phyloP scores from a whole-genome alignment of 805 yeast species.

The Ogataea henricii region DNA sequence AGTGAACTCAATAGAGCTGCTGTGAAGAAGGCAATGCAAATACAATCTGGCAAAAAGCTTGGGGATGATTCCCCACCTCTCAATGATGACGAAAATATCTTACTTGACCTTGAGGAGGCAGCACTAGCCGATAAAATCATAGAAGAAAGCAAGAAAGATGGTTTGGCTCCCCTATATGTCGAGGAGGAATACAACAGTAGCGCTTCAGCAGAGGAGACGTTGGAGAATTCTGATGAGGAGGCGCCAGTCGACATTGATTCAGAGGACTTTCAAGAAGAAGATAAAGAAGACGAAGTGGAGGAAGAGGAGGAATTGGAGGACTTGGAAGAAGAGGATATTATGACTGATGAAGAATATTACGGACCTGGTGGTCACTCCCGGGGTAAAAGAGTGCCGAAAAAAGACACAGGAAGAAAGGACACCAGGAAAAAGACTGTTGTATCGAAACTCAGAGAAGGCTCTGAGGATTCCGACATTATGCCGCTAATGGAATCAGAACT shows the following conservation, averaged over 20 bases:
- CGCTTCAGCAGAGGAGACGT: not conserved
- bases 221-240: conserved; percentile 1
- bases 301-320: not conserved
- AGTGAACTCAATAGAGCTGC: conserved; percentile 49
- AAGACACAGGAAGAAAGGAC: conserved; percentile 18
- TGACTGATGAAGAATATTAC: not conserved
- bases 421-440: not conserved
- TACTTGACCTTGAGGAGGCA: conserved; percentile 41
- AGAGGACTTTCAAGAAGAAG: conserved; percentile 7
- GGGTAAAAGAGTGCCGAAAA: not conserved
- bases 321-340: conserved; percentile 12
- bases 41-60: conserved; percentile 30
- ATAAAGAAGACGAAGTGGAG: conserved; percentile 2
- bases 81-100: conserved; percentile 37
- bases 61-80: conserved; percentile 25
- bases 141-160: conserved; percentile 37
- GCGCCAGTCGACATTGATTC: not conserved
- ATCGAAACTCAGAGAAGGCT: not conserved
- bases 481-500: conserved; percentile 30
- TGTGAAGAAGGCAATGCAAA: conserved; percentile 45
- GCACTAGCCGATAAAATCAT: conserved; percentile 50
- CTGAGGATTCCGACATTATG: conserved; percentile 6
- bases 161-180: conserved; percentile 20
- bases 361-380: not conserved
- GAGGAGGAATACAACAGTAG: conserved; percentile 20